phyloP scores from a whole-genome alignment of 345 rosid species.

The Clarkia xantiana region DNA sequence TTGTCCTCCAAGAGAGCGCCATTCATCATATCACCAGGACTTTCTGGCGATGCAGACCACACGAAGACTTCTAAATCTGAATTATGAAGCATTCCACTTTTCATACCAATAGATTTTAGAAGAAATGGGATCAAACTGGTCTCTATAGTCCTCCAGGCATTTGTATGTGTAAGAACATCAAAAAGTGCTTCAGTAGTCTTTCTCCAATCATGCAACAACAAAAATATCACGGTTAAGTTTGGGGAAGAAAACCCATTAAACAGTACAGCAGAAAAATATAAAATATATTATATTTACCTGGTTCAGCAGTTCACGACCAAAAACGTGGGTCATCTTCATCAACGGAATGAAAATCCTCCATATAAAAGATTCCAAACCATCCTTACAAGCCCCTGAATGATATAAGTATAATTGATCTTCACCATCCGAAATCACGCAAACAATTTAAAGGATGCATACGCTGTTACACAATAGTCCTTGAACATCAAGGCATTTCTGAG shows the following conservation, averaged over 20 bases:
- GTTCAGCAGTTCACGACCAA: slow-evolving; percentile 56
- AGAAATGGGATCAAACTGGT: slow-evolving; percentile 59
- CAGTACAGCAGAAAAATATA: slow-evolving; percentile 3
- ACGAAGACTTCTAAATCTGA: slow-evolving; percentile 28
- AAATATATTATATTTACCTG: slow-evolving; percentile 26
- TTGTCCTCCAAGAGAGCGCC: slow-evolving; percentile 18
- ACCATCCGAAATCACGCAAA: neutral
- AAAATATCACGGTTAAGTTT: slow-evolving; percentile 8
- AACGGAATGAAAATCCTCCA: slow-evolving; percentile 63
- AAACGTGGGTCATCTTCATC: slow-evolving; percentile 40
- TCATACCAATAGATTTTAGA: slow-evolving; percentile 41
- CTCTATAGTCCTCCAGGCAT: slow-evolving; percentile 46
- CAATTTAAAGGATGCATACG: neutral
- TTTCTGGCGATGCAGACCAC: slow-evolving; percentile 21
- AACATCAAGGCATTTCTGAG: no score
- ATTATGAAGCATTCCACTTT: slow-evolving; percentile 33
- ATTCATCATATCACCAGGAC: slow-evolving; percentile 12
- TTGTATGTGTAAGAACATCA: slow-evolving; percentile 38
- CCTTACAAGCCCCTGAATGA: slow-evolving; percentile 23
- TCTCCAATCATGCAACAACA: slow-evolving; percentile 15
- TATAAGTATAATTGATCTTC: neutral
- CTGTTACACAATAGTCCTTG: neutral
- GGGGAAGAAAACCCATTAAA: slow-evolving; percentile 2
- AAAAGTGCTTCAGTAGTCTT: slow-evolving; percentile 57
- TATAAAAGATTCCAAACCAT: slow-evolving; percentile 35